Percentiles rank a stretch among this genome's conserved stretches.
These are phyloP conservation scores for Cutaneotrichosporon daszewskae DNA, from an alignment of 1,284 basidiomycete genomes.

Conservation along the genomic window DNA sequence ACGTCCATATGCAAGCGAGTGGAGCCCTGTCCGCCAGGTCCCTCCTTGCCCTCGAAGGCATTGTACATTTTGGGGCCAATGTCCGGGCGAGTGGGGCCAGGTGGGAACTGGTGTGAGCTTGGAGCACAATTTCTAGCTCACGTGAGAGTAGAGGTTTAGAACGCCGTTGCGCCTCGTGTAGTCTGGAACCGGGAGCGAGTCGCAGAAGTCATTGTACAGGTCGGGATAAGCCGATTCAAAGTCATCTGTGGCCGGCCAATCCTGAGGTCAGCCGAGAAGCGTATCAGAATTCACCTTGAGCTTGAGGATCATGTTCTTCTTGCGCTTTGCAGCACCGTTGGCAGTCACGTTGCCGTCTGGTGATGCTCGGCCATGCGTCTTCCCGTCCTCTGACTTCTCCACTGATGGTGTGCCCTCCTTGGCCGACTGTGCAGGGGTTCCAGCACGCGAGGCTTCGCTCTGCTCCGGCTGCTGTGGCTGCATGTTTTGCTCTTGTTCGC, in stretches of 20 bases:
- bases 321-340: neutral
- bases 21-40: slow-evolving; percentile 26
- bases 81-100: slow-evolving; percentile 76
- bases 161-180: slow-evolving; percentile 83
- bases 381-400: too few species aligned
- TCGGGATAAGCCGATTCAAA: slow-evolving; percentile 78
- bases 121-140: slow-evolving; percentile 20
- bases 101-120: slow-evolving; percentile 67
- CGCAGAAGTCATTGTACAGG: slow-evolving; percentile 79
- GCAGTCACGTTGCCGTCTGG: too few species aligned
- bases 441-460: too few species aligned
- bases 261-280: slow-evolving; percentile 45
- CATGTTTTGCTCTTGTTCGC: too few species aligned
- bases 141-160: slow-evolving; percentile 64
- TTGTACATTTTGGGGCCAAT: slow-evolving; percentile 64
- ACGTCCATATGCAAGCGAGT: slow-evolving; percentile 94
- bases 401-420: too few species aligned
- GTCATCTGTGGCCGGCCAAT: slow-evolving; percentile 84
- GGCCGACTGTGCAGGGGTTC: too few species aligned
- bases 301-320: slow-evolving; percentile 50
- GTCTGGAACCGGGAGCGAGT: slow-evolving; percentile 76
- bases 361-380: too few species aligned
- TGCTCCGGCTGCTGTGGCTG: too few species aligned
- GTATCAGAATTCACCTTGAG: slow-evolving; percentile 58
- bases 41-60: slow-evolving; percentile 40